Base-by-base conservation (phyloP, 768 basidiomycete genomes). In the Leccinellum albellum region DNA sequence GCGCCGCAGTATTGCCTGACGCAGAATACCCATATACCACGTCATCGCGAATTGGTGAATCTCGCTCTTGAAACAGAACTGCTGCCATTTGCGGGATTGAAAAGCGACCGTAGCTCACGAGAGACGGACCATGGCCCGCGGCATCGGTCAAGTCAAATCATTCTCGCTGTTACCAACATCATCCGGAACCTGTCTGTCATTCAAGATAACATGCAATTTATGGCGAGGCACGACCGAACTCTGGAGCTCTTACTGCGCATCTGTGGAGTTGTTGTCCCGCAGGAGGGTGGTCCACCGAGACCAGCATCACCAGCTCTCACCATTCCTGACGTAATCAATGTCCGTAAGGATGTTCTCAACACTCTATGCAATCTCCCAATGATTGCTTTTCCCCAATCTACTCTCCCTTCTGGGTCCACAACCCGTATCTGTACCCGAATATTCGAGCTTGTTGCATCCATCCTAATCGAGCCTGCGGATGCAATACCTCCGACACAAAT, bases 161-260 rank as follows among this genome's bases (percentile, higher is more conserved):
- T 94, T 49, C 79, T 91, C 28, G 75, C 84, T 17, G 78, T 89
- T 52, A 71, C 86, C 46, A 94, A 90, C 70, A 84, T 98, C 65
- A 76, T 98, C 53, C 89, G 93, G 47, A 97, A 96, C 74, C 78
- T 97, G 62, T 84, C 90, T n/a, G 75, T 85, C 59, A 76, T 87
- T 56, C 74, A 73, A 7, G 88, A 95, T 61, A 96, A 96, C 64
- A 70, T 79, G 59, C 75, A 76, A 45, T 84, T 82, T 64, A 77
- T 96, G 64, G 81, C 86, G 1, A 79, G 75, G 40, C 85, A 91
- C 57, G 79, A 81, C 6, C 78, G 85, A 50, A 70, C 90, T 13
- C 70, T 92, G 33, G 82, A 85, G 63, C 64, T 90, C 26, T 64
- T 94, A 50, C 77, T 94, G 26, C 86, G 87, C 10, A 61, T 92